Evolutionary conservation across 768 basidiomycete species (phyloP), one percentile per base, ranked within the genome.

Genomic region (Hortiboletus flavorubellus): DNA sequence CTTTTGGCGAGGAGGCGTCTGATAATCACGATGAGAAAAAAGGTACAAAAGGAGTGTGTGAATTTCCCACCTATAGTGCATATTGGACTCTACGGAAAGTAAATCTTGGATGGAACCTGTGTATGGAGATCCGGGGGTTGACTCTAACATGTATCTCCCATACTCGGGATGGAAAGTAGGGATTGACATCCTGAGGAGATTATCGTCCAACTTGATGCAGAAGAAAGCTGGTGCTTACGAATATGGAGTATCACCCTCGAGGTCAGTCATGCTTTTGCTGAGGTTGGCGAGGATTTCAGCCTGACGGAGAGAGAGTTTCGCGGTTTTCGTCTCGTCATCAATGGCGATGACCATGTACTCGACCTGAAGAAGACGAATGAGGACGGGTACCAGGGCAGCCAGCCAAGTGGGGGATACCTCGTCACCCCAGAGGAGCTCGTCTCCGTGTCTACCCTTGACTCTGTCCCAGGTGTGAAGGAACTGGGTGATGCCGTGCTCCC

Each of bases 121-220:
- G 74, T 98, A 98, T 2, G 97, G 97, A 46, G 87, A 85, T 3
- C 97, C 97, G 0, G 97, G 97, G 1, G 96, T 99, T 3, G 93
- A 93, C 70, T 99, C 97, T 49, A 99, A 80, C 97, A 99, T 99
- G 76, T 91, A 98, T 38, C 95, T 83, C 39, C 97, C 97, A 75
- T 98, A 99, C 72, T 99, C 97, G 16, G 96, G 96, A 68, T 98
- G 97, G 67, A 95, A 98, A 12, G 87, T 89, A 2, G 97, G 97
- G 26, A 93, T 82, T 3, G 85, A 78, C 42, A 85, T 75, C 37
- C 89, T 93, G 56, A 37, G 57, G 44, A 43, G 34, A 51, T 60
- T 47, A 39, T 45, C 12, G 14, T 11, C 33, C 30, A 46, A 41
- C 23, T 31, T 26, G 21, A 47, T 21, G 41, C 4, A 35, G 38